A percentile compares a stretch with the other conserved stretches of the same genome.
Conservation (phyloP, 805 yeast genomes). For the Sugiyamaella smithiae region DNA sequence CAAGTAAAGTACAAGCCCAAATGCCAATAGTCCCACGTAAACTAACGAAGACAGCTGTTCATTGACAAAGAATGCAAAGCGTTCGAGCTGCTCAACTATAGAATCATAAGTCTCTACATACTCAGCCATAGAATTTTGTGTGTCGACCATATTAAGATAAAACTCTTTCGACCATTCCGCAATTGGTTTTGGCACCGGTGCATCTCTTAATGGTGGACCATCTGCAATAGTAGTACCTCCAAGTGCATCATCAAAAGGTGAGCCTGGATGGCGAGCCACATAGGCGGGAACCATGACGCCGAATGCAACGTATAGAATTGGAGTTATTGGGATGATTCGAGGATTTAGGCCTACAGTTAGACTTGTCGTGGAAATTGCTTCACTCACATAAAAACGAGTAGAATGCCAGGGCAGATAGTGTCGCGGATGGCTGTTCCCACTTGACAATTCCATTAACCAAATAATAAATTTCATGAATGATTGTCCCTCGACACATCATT, state of each 20-base stretch:
- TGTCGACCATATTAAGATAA: slow-evolving; percentile 71
- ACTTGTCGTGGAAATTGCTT: not conserved
- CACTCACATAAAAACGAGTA: slow-evolving; percentile 50
- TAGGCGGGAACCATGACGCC: slow-evolving; percentile 69
- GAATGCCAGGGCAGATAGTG: slow-evolving; percentile 54
- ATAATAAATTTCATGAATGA: slow-evolving; percentile 55
- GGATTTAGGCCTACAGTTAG: slow-evolving; percentile 48
- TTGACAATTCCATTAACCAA: slow-evolving; percentile 50
- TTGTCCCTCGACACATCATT: slow-evolving; percentile 23
- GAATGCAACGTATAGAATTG: slow-evolving; percentile 50
- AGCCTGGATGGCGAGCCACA: slow-evolving; percentile 60
- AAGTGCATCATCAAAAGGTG: slow-evolving; percentile 27
- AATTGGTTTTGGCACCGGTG: slow-evolving; percentile 62
- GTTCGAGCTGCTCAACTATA: slow-evolving; percentile 45
- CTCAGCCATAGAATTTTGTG: slow-evolving; percentile 74
- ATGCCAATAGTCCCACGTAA: slow-evolving; percentile 41
- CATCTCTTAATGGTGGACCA: slow-evolving; percentile 46
- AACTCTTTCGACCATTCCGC: slow-evolving; percentile 80
- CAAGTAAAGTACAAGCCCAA: slow-evolving; percentile 30
- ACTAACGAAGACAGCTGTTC: slow-evolving; percentile 50
- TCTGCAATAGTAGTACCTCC: slow-evolving; percentile 6
- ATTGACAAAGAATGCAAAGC: slow-evolving; percentile 62
- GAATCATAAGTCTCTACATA: slow-evolving; percentile 64
- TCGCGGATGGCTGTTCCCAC: slow-evolving; percentile 64
- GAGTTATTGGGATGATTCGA: slow-evolving; percentile 43